Base-by-base conservation (phyloP, 345 rosid species). In the Reutealis trisperma region DNA sequence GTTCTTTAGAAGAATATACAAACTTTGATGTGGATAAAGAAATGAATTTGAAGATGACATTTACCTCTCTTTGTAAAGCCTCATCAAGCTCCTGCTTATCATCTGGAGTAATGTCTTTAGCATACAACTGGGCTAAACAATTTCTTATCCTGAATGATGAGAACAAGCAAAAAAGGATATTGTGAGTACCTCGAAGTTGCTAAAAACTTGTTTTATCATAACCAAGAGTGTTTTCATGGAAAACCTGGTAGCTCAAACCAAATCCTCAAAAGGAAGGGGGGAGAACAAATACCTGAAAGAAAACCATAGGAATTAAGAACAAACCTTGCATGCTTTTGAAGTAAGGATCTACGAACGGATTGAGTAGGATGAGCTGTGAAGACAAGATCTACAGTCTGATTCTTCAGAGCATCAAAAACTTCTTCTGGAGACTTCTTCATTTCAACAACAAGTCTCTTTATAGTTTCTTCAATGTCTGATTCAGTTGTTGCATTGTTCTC, bases 311-410 rank as follows among this genome's bases (percentile, higher is more conserved):
- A 70, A 34, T 41, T 49, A 21, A 78, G 5, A 74, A 75, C 82
- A 45, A 77, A 96, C 99, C 99, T 93, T 63, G 87, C 98, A 77
- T 93, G 98, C 84, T 96, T 96, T 88, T 96, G 97, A 81, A 96
- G 98, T 87, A 78, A 89, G 42, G 99, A 96, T 88, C 99, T 85
- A 62, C 97, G 96, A 32, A 96, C 89, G 21, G 98, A 92, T 78
- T 96, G 99, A 22, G 99, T 96, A 81, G 99, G 99, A 79, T 96
- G 99, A 79, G 99, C 99, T 79, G 99, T 96, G 27, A 96, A 85
- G 77, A 96, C 99, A 58, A 96, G 86, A 87, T 93, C 99, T 60
- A 96, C 99, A 25, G 97, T 96, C 83, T 96, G 99, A 82, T 94
- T 93, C 89, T 93, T 96, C 61, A 96, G 71, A 41, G 99, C 99